Percentiles rank a stretch among this genome's conserved stretches.
Conservation (phyloP, 2,329 filamentous ascomycete genomes). For the Mycosphaerella sp. region DNA sequence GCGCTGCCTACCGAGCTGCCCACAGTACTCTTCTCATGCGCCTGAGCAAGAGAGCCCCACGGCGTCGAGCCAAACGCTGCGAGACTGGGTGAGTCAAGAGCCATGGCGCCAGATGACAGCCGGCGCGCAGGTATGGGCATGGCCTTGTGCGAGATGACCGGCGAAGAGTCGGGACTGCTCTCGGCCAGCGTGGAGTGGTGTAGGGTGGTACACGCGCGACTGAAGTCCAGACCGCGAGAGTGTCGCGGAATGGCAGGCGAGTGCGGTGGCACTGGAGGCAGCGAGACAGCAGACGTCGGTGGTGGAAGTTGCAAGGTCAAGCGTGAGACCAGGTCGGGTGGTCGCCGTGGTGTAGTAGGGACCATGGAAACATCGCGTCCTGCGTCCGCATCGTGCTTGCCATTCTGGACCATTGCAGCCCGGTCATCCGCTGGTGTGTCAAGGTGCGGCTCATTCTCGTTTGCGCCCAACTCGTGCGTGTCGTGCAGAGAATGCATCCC, state of each 20-base stretch:
- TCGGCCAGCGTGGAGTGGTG: conserved; percentile 94
- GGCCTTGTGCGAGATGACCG: conserved; percentile 66
- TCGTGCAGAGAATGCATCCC: neutral
- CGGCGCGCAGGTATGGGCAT: conserved; percentile 51
- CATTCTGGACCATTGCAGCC: neutral
- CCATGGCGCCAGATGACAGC: conserved; percentile 35
- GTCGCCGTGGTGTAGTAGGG: conserved; percentile 45
- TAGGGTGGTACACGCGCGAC: conserved; percentile 83
- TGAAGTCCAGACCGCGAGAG: conserved; percentile 87
- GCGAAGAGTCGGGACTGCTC: conserved; percentile 83
- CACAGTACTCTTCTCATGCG: conserved; percentile 60
- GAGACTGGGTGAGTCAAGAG: conserved; percentile 59
- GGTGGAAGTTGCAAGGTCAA: conserved; percentile 64
- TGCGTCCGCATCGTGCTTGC: neutral
- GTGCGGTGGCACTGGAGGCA: conserved; percentile 16
- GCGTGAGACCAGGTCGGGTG: conserved; percentile 55
- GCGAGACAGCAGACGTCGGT: conserved; percentile 34
- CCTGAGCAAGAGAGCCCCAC: conserved; percentile 17
- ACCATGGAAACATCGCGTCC: conserved; percentile 1
- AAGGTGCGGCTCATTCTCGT: neutral
- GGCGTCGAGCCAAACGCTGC: conserved; percentile 18
- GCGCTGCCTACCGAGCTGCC: conserved; percentile 78
- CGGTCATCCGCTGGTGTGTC: neutral
- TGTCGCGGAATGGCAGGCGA: conserved; percentile 60
- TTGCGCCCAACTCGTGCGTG: neutral